Base-by-base conservation (phyloP, 176 grass and related monocot species). In the Avena sativa region DNA sequence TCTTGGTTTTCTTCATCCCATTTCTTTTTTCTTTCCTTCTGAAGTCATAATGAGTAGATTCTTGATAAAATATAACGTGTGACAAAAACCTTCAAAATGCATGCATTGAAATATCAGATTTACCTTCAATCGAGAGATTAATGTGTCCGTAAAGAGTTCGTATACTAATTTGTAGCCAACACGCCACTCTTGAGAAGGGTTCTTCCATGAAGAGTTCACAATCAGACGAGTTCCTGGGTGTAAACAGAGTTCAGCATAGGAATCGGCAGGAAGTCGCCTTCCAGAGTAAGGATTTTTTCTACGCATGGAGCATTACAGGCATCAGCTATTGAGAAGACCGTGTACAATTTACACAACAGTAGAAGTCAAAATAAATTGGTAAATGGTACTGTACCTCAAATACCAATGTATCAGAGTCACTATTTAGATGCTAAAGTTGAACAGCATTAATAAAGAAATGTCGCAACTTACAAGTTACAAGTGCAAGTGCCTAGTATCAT, bases 1-100 rank as follows among this genome's bases (percentile, higher is more conserved):
- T 94, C 93, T 74, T 98, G 96, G 87, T 96, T 96, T 81, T 91
- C 85, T 91, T 94, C 96, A 3, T 98, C 94, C 96, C 96, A 98
- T 63, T 93, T 98, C 82, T 96, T 96, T 73, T 87, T 94, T 87
- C 96, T 92, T 91, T 96, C 96, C 91, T 91, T 96, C 93, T 96
- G 83, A 81, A 86, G 36, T 89, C 32, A 80, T 32, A 72, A 12
- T 38, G 2, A 4, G 14, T 85, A 85, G n/a, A 89, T 79, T 83
- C 15, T 84, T 78, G 51, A 23, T 66, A 87, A 68, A 34, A 58
- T 85, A 70, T 68, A n/a, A 30, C 88, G n/a, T 81, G 80, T 61
- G 40, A 16, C 50, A 84, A 23, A 83, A 64, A 85, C 32, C 34
- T 62, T 81, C 30, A 84, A 12, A 83, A 78, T 87, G 71, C 12